Conservation (phyloP, 371 early-diverging fungal genomes). For the Mortierella sp. region DNA sequence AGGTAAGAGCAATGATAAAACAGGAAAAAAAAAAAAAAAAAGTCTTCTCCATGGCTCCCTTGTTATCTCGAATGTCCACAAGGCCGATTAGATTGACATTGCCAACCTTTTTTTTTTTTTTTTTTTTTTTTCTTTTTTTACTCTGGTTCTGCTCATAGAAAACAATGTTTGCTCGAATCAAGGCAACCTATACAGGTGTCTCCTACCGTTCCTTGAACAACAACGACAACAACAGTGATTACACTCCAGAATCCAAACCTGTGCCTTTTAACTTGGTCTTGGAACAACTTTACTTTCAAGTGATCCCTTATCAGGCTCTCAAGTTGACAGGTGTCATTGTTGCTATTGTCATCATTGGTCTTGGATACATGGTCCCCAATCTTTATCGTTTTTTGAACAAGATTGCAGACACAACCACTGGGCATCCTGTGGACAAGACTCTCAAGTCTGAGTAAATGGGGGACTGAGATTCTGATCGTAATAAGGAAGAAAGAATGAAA, state of each 20-base stretch:
- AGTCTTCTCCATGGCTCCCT: neutral
- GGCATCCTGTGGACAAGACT: too few species aligned
- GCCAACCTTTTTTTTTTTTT: too few species aligned
- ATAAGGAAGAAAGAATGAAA: too few species aligned
- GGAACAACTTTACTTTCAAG: constrained; percentile 37
- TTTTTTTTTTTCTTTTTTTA: too few species aligned
- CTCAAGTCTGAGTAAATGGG: too few species aligned
- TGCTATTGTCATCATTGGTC: constrained; percentile 12
- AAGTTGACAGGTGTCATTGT: constrained; percentile 34
- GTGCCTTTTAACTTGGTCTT: constrained; percentile 39
- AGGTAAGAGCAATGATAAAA: constrained; percentile 16
- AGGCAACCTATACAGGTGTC: constrained; percentile 45
- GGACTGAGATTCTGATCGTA: too few species aligned
- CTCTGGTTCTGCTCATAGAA: constrained; percentile 4
- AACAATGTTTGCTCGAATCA: constrained; percentile 41
- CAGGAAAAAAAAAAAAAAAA: neutral
- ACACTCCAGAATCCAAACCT: constrained; percentile 24
- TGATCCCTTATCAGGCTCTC: constrained; percentile 48
- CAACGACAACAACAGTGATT: neutral
- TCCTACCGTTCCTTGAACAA: constrained; percentile 20
- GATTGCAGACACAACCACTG: constrained; percentile 7
- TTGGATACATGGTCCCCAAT: constrained; percentile 23
- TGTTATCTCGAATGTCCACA: too few species aligned
- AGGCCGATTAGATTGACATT: too few species aligned
- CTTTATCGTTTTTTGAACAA: constrained; percentile 10